These are phyloP conservation scores for Aspergillus sp. DNA, from an alignment of 2,329 filamentous ascomycete genomes.

Conservation along the genomic window DNA sequence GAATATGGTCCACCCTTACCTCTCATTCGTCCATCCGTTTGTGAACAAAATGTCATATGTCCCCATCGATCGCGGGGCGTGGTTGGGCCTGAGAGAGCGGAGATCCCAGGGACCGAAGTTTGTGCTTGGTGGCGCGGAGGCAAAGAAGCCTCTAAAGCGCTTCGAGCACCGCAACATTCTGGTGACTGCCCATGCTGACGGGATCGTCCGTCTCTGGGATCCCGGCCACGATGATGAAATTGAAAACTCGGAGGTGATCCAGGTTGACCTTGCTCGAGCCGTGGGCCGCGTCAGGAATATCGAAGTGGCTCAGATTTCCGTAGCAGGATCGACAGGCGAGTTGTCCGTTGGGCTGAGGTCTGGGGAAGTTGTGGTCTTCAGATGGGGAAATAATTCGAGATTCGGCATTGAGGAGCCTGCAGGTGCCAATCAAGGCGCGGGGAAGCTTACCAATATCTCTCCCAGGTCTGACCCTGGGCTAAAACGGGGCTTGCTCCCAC, in stretches of 20 bases:
- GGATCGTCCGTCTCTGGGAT: slow-evolving; percentile 88
- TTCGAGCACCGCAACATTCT: slow-evolving; percentile 78
- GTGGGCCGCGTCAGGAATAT: slow-evolving; percentile 70
- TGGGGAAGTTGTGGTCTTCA: slow-evolving; percentile 80
- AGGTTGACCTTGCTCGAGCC: slow-evolving; percentile 77
- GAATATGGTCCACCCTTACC: slow-evolving; percentile 79
- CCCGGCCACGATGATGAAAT: slow-evolving; percentile 85
- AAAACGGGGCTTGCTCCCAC: slow-evolving; percentile 71
- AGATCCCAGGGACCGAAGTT: slow-evolving; percentile 69
- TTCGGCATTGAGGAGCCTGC: slow-evolving; percentile 54
- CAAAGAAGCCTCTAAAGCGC: slow-evolving; percentile 58
- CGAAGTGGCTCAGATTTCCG: slow-evolving; percentile 67
- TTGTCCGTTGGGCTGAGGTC: slow-evolving; percentile 69
- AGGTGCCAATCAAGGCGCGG: slow-evolving; percentile 50
- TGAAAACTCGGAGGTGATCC: slow-evolving; percentile 71
- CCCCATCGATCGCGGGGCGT: slow-evolving; percentile 65
- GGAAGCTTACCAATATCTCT: slow-evolving; percentile 65
- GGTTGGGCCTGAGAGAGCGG: slow-evolving; percentile 85
- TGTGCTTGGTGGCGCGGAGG: slow-evolving; percentile 68
- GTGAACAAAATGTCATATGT: slow-evolving; percentile 64
- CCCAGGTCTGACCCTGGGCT: slow-evolving; percentile 62
- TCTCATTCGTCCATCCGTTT: slow-evolving; percentile 86
- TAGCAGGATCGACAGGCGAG: slow-evolving; percentile 74
- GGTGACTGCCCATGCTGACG: slow-evolving; percentile 80
- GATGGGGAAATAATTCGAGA: slow-evolving; percentile 74